Base-by-base conservation (phyloP, 2,329 filamentous ascomycete species). In the Emericellopsis atlantica region DNA sequence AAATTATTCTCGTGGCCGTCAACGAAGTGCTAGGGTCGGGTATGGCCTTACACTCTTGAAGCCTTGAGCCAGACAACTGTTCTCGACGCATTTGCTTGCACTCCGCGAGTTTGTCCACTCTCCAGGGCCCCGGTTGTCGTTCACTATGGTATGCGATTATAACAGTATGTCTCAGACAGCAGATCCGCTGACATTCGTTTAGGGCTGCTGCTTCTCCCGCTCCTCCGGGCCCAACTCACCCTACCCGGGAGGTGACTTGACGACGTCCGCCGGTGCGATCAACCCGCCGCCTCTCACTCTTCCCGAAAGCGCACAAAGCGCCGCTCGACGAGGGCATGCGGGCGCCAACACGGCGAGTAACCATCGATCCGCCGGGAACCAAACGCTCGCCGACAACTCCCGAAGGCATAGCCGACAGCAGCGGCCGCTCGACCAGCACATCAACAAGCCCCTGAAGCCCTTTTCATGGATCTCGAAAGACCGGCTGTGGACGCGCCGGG, bases 401-500 rank as follows among this genome's bases (percentile, higher is more conserved):
- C 56, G 54, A 40, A 55, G 54, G 36, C 60, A 56, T 18, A 57
- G 55, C 38, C 62, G 57, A 35, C 54, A 62, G 37, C 55, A 54
- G 32, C 58, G 58, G 21, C 66, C 71, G 3, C 65, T 79, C 6
- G 66, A 69, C 37, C 72, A 82, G 51, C 81, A 83, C 54, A 81
- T 83, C 54, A 84, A 86, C 52, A 74, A 75, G 49, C 81, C 82
- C 1, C 64, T 89, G 32, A 72, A 73, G 36, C 69, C 68, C 1
- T 81, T 84, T 49, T 34, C 29, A 6, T 88, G 83, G 83, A 65
- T 65, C 11, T 76, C 79, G 43, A 72, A 70, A 45, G 68, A 70
- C 40, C 74, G 74, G 16, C 60, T 64, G 14, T 93, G 84, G 84
- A 88, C 84, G 1, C 76, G 73, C n/a, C 54, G 62, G 14, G 66